Conservation (phyloP, 2,329 filamentous ascomycete species). For the Pseudopyricularia javanii region DNA sequence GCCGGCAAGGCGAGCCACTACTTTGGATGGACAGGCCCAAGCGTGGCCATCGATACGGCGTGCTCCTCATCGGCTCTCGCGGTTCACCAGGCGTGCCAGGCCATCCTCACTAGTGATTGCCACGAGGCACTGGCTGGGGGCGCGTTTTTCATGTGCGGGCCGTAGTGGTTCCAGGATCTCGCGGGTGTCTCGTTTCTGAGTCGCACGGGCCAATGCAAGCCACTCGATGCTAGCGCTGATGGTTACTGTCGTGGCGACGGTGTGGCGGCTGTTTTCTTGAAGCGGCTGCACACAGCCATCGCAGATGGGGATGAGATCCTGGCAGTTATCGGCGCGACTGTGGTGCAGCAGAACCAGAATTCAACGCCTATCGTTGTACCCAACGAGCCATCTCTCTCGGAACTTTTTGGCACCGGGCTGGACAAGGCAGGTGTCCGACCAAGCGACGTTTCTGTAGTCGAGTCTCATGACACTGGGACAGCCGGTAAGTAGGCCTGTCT, state of each 20-base stretch:
- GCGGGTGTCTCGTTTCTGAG: conserved; percentile 17
- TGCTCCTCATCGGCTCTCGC: conserved; percentile 23
- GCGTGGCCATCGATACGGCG: conserved; percentile 21
- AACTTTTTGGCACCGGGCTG: conserved; percentile 19
- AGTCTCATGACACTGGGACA: conserved; percentile 32
- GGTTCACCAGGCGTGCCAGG: conserved; percentile 18
- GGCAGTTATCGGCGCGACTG: conserved; percentile 23
- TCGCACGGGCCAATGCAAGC: conserved; percentile 17
- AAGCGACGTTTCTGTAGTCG: conserved; percentile 16
- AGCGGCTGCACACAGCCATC: conserved; percentile 30
- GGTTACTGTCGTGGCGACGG: conserved; percentile 42
- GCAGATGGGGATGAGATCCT: conserved; percentile 29
- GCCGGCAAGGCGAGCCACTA: conserved; percentile 19
- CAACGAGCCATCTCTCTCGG: conserved; percentile 12
- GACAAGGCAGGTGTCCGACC: conserved; percentile 11
- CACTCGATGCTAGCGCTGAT: conserved; percentile 19
- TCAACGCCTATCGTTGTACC: conserved; percentile 14
- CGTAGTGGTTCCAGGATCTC: conserved; percentile 11
- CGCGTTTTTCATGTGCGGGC: conserved; percentile 21
- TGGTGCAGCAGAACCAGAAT: conserved; percentile 26
- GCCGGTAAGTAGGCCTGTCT: neutral
- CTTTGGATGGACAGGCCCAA: conserved; percentile 22
- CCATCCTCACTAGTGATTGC: conserved; percentile 17
- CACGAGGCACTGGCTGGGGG: conserved; percentile 23
- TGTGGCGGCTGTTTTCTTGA: conserved; percentile 28